These are phyloP conservation scores for Dactylellina cionopaga DNA, from an alignment of 2,329 filamentous ascomycete genomes.

Conservation along the genomic window DNA sequence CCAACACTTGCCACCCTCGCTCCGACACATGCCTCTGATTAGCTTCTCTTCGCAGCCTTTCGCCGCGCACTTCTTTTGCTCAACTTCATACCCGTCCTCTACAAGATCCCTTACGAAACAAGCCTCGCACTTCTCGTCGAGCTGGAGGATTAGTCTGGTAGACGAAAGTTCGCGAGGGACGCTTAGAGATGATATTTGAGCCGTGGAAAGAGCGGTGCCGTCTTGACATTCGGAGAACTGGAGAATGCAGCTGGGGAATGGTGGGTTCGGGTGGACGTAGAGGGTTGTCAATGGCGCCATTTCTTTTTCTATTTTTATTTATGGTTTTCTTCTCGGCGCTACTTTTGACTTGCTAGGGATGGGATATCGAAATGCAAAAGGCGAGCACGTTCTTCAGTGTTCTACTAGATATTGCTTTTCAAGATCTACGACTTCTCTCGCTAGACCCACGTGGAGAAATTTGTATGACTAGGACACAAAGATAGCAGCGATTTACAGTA, in stretches of 20 bases:
- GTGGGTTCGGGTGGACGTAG: conserved; percentile 28
- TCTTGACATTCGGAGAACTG: conserved; percentile 32
- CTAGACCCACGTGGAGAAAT: too few relatives aligned
- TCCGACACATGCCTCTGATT: background rate
- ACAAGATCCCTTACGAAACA: conserved; percentile 9
- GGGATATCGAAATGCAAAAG: too few relatives aligned
- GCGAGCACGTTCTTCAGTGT: too few relatives aligned
- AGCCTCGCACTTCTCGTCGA: background rate
- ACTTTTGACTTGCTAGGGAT: too few relatives aligned
- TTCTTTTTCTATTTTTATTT: background rate
- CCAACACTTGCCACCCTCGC: conserved; percentile 18
- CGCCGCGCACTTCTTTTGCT: conserved; percentile 10
- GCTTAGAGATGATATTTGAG: conserved; percentile 2
- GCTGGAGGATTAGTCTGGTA: conserved; percentile 16
- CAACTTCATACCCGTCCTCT: background rate
- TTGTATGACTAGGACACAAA: too few relatives aligned
- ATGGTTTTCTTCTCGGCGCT: background rate
- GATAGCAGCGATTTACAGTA: too few relatives aligned
- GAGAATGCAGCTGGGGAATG: conserved; percentile 8
- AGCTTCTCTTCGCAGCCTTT: conserved; percentile 4
- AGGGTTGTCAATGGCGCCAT: conserved; percentile 10
- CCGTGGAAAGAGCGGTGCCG: background rate
- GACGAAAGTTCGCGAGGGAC: background rate
- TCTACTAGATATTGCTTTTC: too few relatives aligned
- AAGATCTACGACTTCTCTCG: too few relatives aligned